Evolutionary conservation across 768 basidiomycete genomes (phyloP), one percentile per base, ranked within the genome.

Genomic region (Trametopsis cervina): DNA sequence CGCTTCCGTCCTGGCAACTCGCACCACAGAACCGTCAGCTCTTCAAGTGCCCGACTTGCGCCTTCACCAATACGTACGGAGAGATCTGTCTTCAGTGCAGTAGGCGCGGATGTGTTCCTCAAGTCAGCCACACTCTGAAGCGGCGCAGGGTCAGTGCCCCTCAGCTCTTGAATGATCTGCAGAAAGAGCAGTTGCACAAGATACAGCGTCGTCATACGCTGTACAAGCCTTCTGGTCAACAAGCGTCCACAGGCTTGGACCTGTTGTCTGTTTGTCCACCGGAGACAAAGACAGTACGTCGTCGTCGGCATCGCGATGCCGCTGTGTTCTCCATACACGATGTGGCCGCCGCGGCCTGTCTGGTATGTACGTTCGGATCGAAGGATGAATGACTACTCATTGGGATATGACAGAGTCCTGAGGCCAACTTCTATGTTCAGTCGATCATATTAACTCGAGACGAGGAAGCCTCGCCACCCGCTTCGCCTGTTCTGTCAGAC

Each of bases 31-130:
- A 54, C 37, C 57, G 59, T n/a, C 50, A 49, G 23, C 48, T 59
- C 3, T 63, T 51, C 49, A 54, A 46, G 11, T 63, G 61, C 43
- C 27, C 25, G 15, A 40, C 20, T 17, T 63, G 61, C 48, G 43
- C 43, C 13, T 58, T 54, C 38, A 42, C 49, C 13, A 63, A 63
- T 39, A 36, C 50, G 6, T 25, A 55, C 25, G 54, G 53, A 22
- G 40, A 42, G 12, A 42, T 60, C 21, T 63, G 61, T 47, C 55
- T 55, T 9, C 59, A 57, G 59, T 63, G 61, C 41, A 40, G 46
- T 29, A 11, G 49, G 42, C 23, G 40, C 38, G 56, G 40, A 21
- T 36, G 56, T n/a, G 33, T 43, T 36, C 40, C 46, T 21, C 50
- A 24, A 26, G 49, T 36, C 42, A 36, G 12, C 42, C 24, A n/a